Conservation (phyloP, 768 basidiomycete species). For the Lactifluus pinguis region DNA sequence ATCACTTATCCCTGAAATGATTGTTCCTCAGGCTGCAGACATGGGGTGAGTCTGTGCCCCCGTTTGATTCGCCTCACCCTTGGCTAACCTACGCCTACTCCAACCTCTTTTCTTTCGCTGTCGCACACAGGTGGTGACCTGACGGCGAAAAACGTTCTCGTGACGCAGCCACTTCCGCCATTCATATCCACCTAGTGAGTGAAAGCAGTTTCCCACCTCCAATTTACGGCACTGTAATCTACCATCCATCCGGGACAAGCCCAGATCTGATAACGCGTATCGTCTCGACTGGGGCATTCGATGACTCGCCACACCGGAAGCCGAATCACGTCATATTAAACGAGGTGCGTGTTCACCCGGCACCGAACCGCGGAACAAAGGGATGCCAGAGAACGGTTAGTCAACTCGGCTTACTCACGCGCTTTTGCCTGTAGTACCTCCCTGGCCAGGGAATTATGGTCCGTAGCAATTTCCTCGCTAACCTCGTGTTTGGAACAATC, state of each 20-base stretch:
- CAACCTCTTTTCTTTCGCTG: not conserved
- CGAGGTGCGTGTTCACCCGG: constrained; percentile 40
- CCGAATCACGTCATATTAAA: constrained; percentile 91
- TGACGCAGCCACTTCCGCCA: constrained; percentile 59
- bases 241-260: constrained; percentile 33
- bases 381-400: not conserved
- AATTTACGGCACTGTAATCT: not conserved
- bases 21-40: constrained; percentile 48
- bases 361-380: not conserved
- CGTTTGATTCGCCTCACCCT: not conserved
- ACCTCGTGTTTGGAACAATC: not conserved
- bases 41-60: constrained; percentile 44
- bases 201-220: not conserved
- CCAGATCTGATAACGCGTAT: constrained; percentile 73
- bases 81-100: not conserved
- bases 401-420: not conserved
- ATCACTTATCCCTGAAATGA: not conserved
- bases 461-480: constrained; percentile 20
- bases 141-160: constrained; percentile 54
- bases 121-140: constrained; percentile 57
- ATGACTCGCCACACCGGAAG: constrained; percentile 47
- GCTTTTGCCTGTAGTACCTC: constrained; percentile 48
- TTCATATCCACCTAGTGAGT: constrained; percentile 64
- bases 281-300: constrained; percentile 51
- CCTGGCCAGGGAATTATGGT: constrained; percentile 94